phyloP scores from a whole-genome alignment of 2,329 filamentous ascomycete species.

The Anthostomella pinea region DNA sequence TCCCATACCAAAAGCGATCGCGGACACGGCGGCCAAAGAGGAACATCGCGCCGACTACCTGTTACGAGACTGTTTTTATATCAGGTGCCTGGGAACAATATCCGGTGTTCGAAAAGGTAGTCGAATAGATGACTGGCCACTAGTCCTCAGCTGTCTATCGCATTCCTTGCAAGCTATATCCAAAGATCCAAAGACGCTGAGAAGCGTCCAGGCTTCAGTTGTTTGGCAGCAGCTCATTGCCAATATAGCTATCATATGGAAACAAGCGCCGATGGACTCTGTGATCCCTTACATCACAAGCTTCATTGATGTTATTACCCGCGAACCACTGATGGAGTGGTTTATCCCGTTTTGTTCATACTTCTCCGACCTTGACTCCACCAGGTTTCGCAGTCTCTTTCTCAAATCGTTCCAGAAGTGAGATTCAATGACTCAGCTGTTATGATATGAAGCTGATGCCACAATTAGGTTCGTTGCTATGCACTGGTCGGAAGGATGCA shows the following conservation, averaged over 20 bases:
- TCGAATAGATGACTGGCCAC: constrained; percentile 70
- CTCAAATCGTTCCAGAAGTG: constrained; percentile 78
- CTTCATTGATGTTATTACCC: constrained; percentile 63
- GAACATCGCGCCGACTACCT: constrained; percentile 32
- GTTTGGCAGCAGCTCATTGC: constrained; percentile 60
- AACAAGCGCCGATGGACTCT: constrained; percentile 74
- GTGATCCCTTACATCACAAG: constrained; percentile 67
- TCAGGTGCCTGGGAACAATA: constrained; percentile 64
- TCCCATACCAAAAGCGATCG: constrained; percentile 61
- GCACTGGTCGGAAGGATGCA: constrained; percentile 65
- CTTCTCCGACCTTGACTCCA: constrained; percentile 68
- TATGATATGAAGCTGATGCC: constrained; percentile 24
- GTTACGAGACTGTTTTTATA: constrained; percentile 45
- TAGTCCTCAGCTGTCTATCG: constrained; percentile 56
- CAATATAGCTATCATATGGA: constrained; percentile 64
- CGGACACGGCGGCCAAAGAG: constrained; percentile 46
- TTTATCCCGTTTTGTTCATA: constrained; percentile 86
- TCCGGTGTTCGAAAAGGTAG: constrained; percentile 79
- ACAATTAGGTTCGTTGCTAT: constrained; percentile 65
- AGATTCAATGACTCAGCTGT: constrained; percentile 18
- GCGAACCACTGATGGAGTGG: constrained; percentile 63
- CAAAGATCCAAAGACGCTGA: constrained; percentile 37
- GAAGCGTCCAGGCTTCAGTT: constrained; percentile 30
- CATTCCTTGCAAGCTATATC: constrained; percentile 49
- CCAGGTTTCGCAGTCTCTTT: constrained; percentile 76